A percentile compares a stretch with the other conserved stretches of the same genome.
Evolutionary conservation across 441 rosid species (phyloP).

Genomic region (Pelargonium citronellum): DNA sequence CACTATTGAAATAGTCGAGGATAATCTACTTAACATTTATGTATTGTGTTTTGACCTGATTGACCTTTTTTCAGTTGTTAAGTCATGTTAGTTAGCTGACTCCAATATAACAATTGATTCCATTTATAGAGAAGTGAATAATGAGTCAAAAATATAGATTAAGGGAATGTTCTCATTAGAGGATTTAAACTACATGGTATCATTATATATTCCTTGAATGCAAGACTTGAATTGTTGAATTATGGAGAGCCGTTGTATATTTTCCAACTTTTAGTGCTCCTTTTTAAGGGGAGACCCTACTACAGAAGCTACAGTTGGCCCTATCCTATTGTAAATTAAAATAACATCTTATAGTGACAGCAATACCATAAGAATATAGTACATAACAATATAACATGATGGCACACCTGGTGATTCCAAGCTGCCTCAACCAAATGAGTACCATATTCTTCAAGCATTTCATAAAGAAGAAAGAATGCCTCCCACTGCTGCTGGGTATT

Average conservation of each 20-base stretch:
- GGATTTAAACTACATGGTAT: neutral
- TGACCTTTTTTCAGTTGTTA: neutral
- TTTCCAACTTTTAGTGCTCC: neutral
- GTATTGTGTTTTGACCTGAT: neutral
- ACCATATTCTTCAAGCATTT: conserved; percentile 93
- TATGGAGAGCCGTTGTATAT: neutral
- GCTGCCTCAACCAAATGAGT: conserved; percentile 95
- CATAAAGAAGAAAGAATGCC: conserved; percentile 78
- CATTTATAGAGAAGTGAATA: neutral
- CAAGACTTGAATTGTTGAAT: neutral
- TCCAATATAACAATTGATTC: neutral
- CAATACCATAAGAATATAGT: neutral
- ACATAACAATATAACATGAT: conserved; percentile 16
- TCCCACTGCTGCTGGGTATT: conserved; percentile 66
- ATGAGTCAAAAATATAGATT: neutral
- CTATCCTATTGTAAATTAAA: neutral
- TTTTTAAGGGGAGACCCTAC: too few species aligned
- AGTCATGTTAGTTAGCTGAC: neutral
- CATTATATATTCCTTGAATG: neutral
- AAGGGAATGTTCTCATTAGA: neutral
- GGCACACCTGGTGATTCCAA: conserved; percentile 83
- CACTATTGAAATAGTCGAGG: neutral
- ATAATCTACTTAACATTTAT: neutral
- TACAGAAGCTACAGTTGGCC: neutral
- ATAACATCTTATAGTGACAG: neutral